Conservation (phyloP, 352 stramenopile genomes). For the Phytopythium aichiense region DNA sequence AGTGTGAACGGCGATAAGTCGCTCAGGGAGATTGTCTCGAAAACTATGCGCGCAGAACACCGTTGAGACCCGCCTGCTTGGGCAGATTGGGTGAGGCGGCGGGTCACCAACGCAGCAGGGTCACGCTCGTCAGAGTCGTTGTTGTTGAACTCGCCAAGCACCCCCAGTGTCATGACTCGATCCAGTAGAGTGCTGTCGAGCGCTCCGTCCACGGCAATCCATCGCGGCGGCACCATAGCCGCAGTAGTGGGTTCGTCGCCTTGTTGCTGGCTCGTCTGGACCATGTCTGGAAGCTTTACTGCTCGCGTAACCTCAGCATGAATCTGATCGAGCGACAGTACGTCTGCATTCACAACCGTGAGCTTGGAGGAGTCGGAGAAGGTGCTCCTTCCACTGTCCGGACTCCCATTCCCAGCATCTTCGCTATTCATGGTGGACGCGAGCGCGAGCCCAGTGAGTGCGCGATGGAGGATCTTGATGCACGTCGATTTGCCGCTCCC, state of each 20-base stretch:
- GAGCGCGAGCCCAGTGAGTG: constrained; percentile 39
- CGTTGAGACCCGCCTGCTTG: neutral
- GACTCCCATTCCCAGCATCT: neutral
- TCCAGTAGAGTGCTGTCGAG: constrained; percentile 25
- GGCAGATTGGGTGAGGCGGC: neutral
- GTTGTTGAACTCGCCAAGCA: neutral
- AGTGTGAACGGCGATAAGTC: constrained; percentile 22
- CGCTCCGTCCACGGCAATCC: constrained; percentile 29
- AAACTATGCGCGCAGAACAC: constrained; percentile 12
- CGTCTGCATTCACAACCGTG: constrained; percentile 24
- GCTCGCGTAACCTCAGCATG: constrained; percentile 10
- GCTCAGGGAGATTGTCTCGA: constrained; percentile 15
- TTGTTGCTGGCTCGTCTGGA: neutral
- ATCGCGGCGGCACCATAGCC: constrained; percentile 8
- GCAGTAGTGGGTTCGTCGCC: neutral
- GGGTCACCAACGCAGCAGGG: neutral
- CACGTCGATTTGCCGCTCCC: constrained; percentile 47
- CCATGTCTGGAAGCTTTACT: neutral
- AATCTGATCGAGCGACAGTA: constrained; percentile 30
- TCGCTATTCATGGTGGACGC: neutral
- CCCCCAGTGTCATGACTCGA: constrained; percentile 11
- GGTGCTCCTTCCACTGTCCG: neutral
- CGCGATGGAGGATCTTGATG: constrained; percentile 42
- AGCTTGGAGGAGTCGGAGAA: constrained; percentile 14
- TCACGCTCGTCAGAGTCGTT: neutral